Evolutionary conservation across 225 moss, liverwort and hornwort species (phyloP).

Genomic region (Pseudoscleropodium purum): DNA sequence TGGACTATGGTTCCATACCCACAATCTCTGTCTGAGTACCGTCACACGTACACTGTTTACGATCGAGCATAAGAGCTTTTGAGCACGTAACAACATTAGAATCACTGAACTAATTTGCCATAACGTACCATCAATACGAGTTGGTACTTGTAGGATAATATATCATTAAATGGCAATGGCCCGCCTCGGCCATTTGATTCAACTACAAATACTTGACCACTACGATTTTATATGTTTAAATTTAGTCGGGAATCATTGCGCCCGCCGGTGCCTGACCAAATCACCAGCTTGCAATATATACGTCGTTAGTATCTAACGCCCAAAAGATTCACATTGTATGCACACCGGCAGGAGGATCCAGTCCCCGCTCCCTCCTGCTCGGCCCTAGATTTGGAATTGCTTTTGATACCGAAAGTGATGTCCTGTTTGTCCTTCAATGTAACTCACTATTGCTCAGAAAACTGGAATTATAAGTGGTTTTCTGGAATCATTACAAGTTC

Average conservation of each 20-base stretch:
- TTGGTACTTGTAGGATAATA: not conserved
- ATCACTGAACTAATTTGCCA: not conserved
- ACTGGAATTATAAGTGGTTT: not conserved
- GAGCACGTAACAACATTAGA: too few relatives aligned
- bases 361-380: not conserved
- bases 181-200: not conserved
- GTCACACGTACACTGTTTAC: not conserved
- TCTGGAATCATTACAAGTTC: not conserved
- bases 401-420: not conserved
- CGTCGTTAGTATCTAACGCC: not conserved
- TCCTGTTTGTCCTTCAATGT: not conserved
- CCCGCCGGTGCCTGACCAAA: not conserved
- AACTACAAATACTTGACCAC: too few relatives aligned
- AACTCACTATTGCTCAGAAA: not conserved
- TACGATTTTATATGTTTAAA: not conserved
- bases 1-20: not conserved
- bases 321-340: not conserved
- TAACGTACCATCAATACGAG: not conserved
- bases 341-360: not conserved
- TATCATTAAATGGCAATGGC: too few relatives aligned
- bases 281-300: not conserved
- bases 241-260: not conserved
- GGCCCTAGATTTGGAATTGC: not conserved
- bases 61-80: too few relatives aligned
- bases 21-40: not conserved